Conservation (phyloP, 2,329 filamentous ascomycete species). For the Colletotrichum paranaense region DNA sequence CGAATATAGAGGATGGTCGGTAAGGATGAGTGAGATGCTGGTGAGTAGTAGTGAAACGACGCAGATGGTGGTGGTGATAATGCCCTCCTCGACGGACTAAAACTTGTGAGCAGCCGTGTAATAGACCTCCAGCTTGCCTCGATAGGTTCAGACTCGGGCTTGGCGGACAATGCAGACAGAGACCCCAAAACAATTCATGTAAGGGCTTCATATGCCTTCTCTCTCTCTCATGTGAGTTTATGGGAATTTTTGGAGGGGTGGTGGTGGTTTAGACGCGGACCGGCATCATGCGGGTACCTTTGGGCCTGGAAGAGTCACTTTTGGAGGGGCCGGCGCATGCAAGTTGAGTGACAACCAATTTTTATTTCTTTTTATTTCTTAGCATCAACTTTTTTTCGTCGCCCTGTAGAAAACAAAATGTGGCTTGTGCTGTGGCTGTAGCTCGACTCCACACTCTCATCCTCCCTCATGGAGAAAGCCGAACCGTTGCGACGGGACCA, state of each 20-base stretch:
- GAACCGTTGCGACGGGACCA: constrained; percentile 12
- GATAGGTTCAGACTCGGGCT: constrained; percentile 11
- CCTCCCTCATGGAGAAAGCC: constrained; percentile 25
- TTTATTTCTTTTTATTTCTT: background rate
- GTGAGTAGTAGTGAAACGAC: constrained; percentile 11
- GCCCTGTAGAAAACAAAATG: background rate
- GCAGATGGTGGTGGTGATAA: background rate
- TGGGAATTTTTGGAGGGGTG: constrained; percentile 5
- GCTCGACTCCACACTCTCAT: background rate
- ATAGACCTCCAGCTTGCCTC: constrained; percentile 1
- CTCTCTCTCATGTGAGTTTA: constrained; percentile 20
- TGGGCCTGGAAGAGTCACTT: constrained; percentile 1
- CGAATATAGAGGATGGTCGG: background rate
- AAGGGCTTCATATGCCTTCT: constrained; percentile 19
- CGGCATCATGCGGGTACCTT: constrained; percentile 29
- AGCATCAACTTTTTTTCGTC: background rate
- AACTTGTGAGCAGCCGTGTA: constrained; percentile 4
- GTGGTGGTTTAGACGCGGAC: background rate
- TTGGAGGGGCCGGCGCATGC: constrained; percentile 11
- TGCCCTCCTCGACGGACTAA: background rate
- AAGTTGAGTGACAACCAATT: background rate
- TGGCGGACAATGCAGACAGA: constrained; percentile 7
- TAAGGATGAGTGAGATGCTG: background rate
- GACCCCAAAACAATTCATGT: constrained; percentile 20
- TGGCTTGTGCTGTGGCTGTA: constrained; percentile 22